These are phyloP conservation scores for Persicaria tinctoria DNA, from an alignment of 148 eudicot species.

Conservation along the genomic window DNA sequence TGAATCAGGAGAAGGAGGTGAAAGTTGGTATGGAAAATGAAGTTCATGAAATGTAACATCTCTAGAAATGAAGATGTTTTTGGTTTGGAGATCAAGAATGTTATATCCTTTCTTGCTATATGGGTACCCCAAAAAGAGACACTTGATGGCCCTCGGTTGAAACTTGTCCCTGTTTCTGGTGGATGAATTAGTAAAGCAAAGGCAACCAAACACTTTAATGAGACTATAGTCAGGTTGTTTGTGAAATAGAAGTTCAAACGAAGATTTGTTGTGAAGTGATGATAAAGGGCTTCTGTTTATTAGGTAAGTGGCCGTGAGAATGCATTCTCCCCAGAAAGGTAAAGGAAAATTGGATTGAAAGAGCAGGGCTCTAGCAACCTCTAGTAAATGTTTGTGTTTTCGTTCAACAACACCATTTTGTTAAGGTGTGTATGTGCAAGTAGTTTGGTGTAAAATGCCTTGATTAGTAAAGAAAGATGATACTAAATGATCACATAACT, in stretches of 20 bases:
- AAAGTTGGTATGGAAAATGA: too few species aligned
- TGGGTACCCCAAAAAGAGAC: background rate
- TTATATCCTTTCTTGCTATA: background rate
- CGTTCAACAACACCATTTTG: background rate
- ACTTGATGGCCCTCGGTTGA: background rate
- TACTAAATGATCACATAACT: too few species aligned
- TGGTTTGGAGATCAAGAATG: background rate
- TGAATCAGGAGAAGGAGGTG: too few species aligned
- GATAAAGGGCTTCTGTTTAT: slow-evolving; percentile 4
- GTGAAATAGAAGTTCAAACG: slow-evolving; percentile 7
- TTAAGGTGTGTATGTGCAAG: slow-evolving; percentile 7
- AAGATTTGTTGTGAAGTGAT: background rate
- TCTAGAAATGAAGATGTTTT: too few species aligned
- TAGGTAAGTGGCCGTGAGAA: background rate
- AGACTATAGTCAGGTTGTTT: background rate
- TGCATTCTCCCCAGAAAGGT: slow-evolving; percentile 4
- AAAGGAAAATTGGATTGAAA: background rate
- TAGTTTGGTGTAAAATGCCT: background rate
- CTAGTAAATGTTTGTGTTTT: background rate
- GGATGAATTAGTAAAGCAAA: background rate
- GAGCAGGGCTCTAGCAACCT: background rate
- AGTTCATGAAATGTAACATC: too few species aligned
- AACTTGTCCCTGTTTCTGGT: background rate
- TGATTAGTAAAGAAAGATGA: too few species aligned
- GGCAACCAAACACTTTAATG: background rate